A percentile compares a stretch with the other conserved stretches of the same genome.
These are phyloP conservation scores for Erodium maritimum DNA, from an alignment of 345 rosid genomes.

Conservation along the genomic window DNA sequence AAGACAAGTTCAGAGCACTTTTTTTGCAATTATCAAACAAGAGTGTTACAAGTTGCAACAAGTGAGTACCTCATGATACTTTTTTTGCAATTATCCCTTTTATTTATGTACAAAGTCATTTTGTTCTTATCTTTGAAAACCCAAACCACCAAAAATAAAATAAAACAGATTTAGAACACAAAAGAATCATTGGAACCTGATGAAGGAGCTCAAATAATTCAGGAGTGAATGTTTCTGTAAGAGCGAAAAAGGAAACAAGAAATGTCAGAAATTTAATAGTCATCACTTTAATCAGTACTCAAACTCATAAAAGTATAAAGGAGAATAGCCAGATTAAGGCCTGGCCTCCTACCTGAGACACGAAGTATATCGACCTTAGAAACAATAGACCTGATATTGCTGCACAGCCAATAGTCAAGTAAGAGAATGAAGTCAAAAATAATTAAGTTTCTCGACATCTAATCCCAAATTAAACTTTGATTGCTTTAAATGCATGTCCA, in stretches of 20 bases:
- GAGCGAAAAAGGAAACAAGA: constrained; percentile 5
- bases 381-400: constrained; percentile 59
- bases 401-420: constrained; percentile 29
- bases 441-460: too few species aligned
- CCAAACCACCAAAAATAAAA: not conserved
- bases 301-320: not conserved
- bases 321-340: constrained; percentile 3
- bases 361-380: constrained; percentile 45
- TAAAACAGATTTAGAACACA: not conserved
- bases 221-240: constrained; percentile 39
- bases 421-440: not conserved
- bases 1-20: too few species aligned
- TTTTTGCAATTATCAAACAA: too few species aligned
- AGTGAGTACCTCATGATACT: too few species aligned
- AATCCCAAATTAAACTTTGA: too few species aligned
- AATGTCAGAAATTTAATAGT: not conserved
- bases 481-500: too few species aligned
- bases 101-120: not conserved
- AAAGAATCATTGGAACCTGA: constrained; percentile 37
- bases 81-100: too few species aligned
- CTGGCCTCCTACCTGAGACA: constrained; percentile 35
- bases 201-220: constrained; percentile 24
- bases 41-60: too few species aligned
- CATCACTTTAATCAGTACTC: not conserved
- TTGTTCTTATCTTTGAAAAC: not conserved